Conservation (phyloP, 2,329 filamentous ascomycete species). For the Diaporthe aspalathi region DNA sequence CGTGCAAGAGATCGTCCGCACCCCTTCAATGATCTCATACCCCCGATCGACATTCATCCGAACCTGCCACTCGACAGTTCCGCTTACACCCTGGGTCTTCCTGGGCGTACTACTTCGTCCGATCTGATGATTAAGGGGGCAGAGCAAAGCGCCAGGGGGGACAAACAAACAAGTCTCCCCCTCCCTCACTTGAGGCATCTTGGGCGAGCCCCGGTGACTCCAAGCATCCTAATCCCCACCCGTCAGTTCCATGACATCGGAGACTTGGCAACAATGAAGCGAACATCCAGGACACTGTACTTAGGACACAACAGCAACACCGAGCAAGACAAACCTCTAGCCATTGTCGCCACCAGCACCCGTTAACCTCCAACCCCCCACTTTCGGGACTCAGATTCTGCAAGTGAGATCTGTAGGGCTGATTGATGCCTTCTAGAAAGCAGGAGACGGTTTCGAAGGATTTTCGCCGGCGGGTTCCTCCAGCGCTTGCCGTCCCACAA, state of each 20-base stretch:
- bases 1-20: not conserved
- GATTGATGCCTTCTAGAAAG: constrained; percentile 31
- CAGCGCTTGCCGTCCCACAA: constrained; percentile 25
- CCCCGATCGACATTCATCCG: constrained; percentile 17
- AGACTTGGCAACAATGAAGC: not conserved
- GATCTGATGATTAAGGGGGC: constrained; percentile 19
- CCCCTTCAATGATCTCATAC: constrained; percentile 24
- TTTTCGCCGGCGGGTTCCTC: constrained; percentile 11
- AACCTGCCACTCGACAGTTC: constrained; percentile 10
- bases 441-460: not conserved
- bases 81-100: not conserved
- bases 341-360: not conserved
- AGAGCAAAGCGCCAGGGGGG: constrained; percentile 6
- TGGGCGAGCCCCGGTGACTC: not conserved
- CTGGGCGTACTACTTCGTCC: constrained; percentile 12
- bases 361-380: not conserved
- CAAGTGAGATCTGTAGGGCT: constrained; percentile 35
- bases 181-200: not conserved
- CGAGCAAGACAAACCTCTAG: constrained; percentile 10
- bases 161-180: not conserved
- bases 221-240: not conserved
- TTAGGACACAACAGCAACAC: not conserved
- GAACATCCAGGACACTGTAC: not conserved
- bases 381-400: constrained; percentile 20
- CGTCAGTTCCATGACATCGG: not conserved